Evolutionary conservation across 192 early-diverging fungal species (phyloP), one percentile per base, ranked within the genome.

Genomic region (Backusella australiensis): DNA sequence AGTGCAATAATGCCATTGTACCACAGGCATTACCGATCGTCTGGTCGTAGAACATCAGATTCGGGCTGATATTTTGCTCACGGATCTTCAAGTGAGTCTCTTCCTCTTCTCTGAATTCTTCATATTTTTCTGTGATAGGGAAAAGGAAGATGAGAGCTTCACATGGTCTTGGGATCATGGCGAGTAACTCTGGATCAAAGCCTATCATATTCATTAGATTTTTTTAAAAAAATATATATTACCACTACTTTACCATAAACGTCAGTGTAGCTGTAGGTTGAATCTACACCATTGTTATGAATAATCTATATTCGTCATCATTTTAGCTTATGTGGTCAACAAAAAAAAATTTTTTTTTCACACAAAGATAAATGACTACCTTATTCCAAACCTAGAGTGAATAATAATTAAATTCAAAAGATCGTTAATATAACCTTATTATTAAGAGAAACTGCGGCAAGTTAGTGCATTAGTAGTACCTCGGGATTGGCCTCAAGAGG

Each of bases 11-110:
- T 2, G 91, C 96, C 83, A 98, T 98, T 3, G 95, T 97, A 12
- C 97, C 97, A 76, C 97, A 98, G 2, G 96, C 94, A 69, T 97
- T 98, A 35, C 85, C 73, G 53, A 96, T 97, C 1, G 95, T 97
- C 82, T 97, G 96, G 19, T 87, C 86, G 76, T 92, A 91, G 77
- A 93, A 97, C 65, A 93, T 90, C 17, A 96, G 69, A 19, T 92
- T 82, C 21, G 84, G 81, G 38, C 84, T 84, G 74, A 87, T 84
- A 7, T 69, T 84, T 75, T 88, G 88, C 21, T 86, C 88, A n/a
- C 76, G 71, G 41, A 84, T 81, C 67, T 78, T 71, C 41, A 90
- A 83, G 3, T 76, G 66, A 8, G 80, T 63, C 56, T 85, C 84
- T 68, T 90, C 88, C 44, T 85, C 72, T 67, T 88, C 78, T 44